These are phyloP conservation scores for Sarcodon sp. DNA, from an alignment of 768 basidiomycete species.

Conservation along the genomic window DNA sequence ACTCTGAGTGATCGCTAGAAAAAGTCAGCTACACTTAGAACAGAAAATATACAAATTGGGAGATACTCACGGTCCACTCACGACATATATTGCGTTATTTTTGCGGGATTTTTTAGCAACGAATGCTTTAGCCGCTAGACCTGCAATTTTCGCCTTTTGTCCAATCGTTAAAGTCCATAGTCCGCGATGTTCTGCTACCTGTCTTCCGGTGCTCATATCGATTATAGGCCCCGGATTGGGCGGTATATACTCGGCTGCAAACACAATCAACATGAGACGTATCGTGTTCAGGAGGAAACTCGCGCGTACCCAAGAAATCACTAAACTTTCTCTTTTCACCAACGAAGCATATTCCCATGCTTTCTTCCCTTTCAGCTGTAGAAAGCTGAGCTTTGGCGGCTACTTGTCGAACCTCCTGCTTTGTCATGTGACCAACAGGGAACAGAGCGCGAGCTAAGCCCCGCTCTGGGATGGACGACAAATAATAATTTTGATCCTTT, in stretches of 20 bases:
- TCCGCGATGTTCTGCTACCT: constrained; percentile 53
- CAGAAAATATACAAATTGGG: neutral
- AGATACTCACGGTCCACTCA: constrained; percentile 47
- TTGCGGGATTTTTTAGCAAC: constrained; percentile 58
- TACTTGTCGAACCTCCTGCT: constrained; percentile 60
- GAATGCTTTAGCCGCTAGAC: constrained; percentile 50
- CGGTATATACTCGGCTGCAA: constrained; percentile 65
- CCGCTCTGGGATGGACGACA: constrained; percentile 61
- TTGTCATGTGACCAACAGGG: constrained; percentile 57
- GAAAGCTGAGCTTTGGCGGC: constrained; percentile 51
- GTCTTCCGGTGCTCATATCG: constrained; percentile 37
- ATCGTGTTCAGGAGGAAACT: neutral
- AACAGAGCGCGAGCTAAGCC: constrained; percentile 64
- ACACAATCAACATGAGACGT: neutral
- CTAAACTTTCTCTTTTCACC: constrained; percentile 67
- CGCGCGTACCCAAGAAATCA: constrained; percentile 52
- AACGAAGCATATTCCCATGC: constrained; percentile 93
- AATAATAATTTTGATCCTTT: constrained; percentile 92
- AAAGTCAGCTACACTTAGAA: neutral
- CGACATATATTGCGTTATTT: constrained; percentile 62
- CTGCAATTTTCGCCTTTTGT: constrained; percentile 57
- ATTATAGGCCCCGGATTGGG: constrained; percentile 61
- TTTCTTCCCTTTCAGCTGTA: constrained; percentile 69
- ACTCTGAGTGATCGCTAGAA: constrained; percentile 43
- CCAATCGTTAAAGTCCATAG: constrained; percentile 84